Evolutionary conservation across 108 stramenopile genomes (phyloP), one percentile per base, ranked within the genome.

Genomic region (Conticribra guillardii): DNA sequence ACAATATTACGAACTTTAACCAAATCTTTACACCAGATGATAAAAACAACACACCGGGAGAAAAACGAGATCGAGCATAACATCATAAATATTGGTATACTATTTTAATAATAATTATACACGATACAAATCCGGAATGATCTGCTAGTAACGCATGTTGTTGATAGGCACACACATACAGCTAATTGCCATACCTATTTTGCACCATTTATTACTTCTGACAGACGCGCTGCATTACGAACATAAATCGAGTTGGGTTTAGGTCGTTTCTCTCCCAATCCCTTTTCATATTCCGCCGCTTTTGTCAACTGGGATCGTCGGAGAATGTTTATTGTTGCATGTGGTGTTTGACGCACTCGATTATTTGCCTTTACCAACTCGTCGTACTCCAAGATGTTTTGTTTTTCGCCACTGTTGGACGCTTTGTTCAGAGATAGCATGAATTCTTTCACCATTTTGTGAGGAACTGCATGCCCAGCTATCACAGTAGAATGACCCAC

Each of bases 281-380:
- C 50, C 17, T 78, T 77, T 59, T 85, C 84, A 22, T 70, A 71
- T 18, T 74, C 56, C 22, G 54, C 60, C 11, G 82, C 74, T 2
- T 79, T 79, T 33, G 30, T 50, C 31, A 86, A 67, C 58, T 87
- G 85, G 1, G 76, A 69, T 18, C 81, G 63, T 11, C 85, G 62
- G 17, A 87, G 73, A 16, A 87, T 69, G 46, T 87, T 87, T 0
- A 87, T 83, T 60, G 83, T 84, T 16, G 85, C 85, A 58, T 84
- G 83, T 11, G 83, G 83, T 21, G 83, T 87, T 51, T 53, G 67
- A 44, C 85, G 71, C n/a, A 87, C 81, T 32, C 52, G 66, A 75
- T 85, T 82, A 41, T 85, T 85, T 18, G 84, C 73, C 11, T 23
- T 30, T 5, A 48, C 76, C 16, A 85, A 54, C 7, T 23, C 56